Conservation (phyloP, 2,329 filamentous ascomycete species). For the Magnaporthales sp. region DNA sequence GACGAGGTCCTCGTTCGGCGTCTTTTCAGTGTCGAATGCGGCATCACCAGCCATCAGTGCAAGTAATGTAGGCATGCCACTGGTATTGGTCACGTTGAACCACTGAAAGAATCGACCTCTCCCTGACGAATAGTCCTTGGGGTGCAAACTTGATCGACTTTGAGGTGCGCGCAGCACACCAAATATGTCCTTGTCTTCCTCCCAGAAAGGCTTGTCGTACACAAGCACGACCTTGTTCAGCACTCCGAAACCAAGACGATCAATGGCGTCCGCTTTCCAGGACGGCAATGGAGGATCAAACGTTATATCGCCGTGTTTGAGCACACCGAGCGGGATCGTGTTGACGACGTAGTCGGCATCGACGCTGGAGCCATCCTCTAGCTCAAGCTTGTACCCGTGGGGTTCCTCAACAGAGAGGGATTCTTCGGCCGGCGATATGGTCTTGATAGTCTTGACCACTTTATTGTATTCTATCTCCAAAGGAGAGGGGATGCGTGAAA, state of each 20-base stretch:
- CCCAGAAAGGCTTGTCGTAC: slow-evolving; percentile 87
- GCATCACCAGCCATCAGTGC: slow-evolving; percentile 95
- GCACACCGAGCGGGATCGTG: slow-evolving; percentile 80
- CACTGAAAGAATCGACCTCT: slow-evolving; percentile 95
- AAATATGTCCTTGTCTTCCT: slow-evolving; percentile 83
- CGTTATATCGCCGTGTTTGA: slow-evolving; percentile 73
- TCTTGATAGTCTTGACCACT: neutral
- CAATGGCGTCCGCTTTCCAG: slow-evolving; percentile 76
- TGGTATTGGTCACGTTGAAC: slow-evolving; percentile 90
- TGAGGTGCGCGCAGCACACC: slow-evolving; percentile 74
- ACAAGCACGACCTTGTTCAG: slow-evolving; percentile 94
- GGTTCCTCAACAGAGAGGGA: neutral
- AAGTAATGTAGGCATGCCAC: slow-evolving; percentile 77
- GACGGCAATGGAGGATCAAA: slow-evolving; percentile 86
- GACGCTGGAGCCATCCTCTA: slow-evolving; percentile 66
- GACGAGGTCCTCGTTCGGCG: slow-evolving; percentile 67
- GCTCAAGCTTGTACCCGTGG: slow-evolving; percentile 45
- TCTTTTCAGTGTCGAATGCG: slow-evolving; percentile 76
- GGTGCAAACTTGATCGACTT: slow-evolving; percentile 60
- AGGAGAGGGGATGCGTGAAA: slow-evolving; percentile 67
- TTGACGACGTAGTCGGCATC: slow-evolving; percentile 88
- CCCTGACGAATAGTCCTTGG: slow-evolving; percentile 68
- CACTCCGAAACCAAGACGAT: slow-evolving; percentile 81
- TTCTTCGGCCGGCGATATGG: neutral
- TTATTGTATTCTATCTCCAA: slow-evolving; percentile 40